Base-by-base conservation (phyloP, 768 basidiomycete genomes). In the Clitopilus hobsonii region DNA sequence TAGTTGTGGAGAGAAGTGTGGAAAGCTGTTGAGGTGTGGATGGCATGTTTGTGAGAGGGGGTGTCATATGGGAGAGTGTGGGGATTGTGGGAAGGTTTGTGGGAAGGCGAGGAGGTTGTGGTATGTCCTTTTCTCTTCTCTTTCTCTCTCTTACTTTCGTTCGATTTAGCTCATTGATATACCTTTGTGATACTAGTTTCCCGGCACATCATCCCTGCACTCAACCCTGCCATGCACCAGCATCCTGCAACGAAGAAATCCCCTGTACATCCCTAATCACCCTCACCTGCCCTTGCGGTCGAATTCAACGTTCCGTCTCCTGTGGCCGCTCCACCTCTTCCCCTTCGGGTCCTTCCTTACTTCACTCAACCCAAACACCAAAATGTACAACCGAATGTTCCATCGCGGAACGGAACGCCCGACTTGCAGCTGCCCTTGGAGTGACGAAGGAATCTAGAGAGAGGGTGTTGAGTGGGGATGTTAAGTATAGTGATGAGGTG, bases 361-460 rank as follows among this genome's bases (percentile, higher is more conserved):
- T n/a, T 24, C 27, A 30, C 4, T 72, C 76, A 36, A 60, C 67
- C 27, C 69, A 63, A 27, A 25, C 60, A 62, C 72, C 60, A 7
- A 88, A 89, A 59, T 99, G 97, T 64, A 83, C 84, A 14, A 86
- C 81, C 45, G 92, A 96, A 41, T 99, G 97, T 61, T 76, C 74
- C 30, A 75, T 93, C 50, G 89, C 87, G 41, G 90, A 95, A 66
- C 82, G 97, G 10, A 98, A 97, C 61, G 91, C 87, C 0, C 74
- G 84, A 29, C 71, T 99, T 6, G 97, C 97, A 0, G 93, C 94
- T 32, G 97, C 97, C 1, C 71, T 99, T 4, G 94, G 95, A 0
- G 96, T 98, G 63, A 86, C 73, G 32, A 68, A 79, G 14, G 78
- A 84, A 41, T 70, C 66, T 6, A 71, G 75, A 16, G 79, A 74